Evolutionary conservation across 2,329 filamentous ascomycete genomes (phyloP), one percentile per base, ranked within the genome.

Genomic region (Neocucurbitaria cava): DNA sequence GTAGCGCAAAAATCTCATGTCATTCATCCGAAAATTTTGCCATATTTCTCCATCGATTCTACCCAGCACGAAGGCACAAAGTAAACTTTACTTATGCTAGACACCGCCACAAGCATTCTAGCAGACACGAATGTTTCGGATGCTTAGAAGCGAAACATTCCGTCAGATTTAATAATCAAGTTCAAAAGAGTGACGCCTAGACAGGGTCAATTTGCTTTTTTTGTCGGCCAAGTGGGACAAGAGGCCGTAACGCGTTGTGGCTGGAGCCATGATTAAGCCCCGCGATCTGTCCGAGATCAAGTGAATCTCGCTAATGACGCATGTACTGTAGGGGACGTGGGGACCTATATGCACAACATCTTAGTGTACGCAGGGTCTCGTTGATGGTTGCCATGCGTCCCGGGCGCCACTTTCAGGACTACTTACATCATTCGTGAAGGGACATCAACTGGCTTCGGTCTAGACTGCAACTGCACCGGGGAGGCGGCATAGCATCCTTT

Each of bases 191-290:
- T 17, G 31, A 17, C 31, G 13, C 30, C 11, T n/a, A n/a, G 42
- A 46, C 49, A 50, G 42, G 46, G 41, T n/a, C 39, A 3, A 31
- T 58, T 55, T 47, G 45, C 52, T 59, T 56, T 38, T 43, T 38
- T 43, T 39, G 42, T 49, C 52, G 51, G 52, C 48, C 42, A 52
- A 45, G 38, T 52, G 30, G 24, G 20, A 44, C 49, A 50, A 35
- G 46, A 48, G 46, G 24, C 56, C 48, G 49, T 49, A 54, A 20
- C 21, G 24, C 30, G 41, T 17, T 30, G 17, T 43, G 41, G 41
- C 41, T 40, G 5, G 24, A 18, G 45, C 57, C 57, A 60, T 50
- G 50, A 52, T 52, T 48, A 38, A 45, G 46, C 50, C 56, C 53
- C 51, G 47, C 57, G 54, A 60, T 60, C 57, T 52, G 17, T 20